These are phyloP conservation scores for Niebla homalea DNA, from an alignment of 495 filamentous ascomycete species.

Conservation along the genomic window DNA sequence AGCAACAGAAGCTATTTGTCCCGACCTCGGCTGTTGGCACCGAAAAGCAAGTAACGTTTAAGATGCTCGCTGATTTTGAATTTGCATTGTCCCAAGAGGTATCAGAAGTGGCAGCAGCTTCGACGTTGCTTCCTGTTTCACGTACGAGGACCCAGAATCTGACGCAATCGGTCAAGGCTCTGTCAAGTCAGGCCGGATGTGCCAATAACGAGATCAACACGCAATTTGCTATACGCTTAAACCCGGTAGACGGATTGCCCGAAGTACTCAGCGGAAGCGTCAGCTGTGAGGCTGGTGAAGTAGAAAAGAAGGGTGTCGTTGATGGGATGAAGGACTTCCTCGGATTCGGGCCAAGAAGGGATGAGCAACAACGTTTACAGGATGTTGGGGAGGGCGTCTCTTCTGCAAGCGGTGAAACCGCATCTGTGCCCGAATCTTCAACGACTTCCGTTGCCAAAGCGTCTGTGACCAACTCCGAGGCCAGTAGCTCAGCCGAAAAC, in stretches of 20 bases:
- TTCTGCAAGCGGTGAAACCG: conserved; percentile 26
- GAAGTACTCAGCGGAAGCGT: conserved; percentile 62
- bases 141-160: conserved; percentile 65
- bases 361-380: conserved; percentile 57
- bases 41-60: conserved; percentile 78
- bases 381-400: conserved; percentile 41
- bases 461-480: conserved; percentile 24
- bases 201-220: conserved; percentile 61
- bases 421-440: conserved; percentile 34
- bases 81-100: conserved; percentile 67
- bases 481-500: conserved; percentile 25
- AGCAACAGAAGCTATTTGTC: conserved; percentile 66
- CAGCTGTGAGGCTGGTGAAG: conserved; percentile 64
- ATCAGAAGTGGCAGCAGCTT: conserved; percentile 20
- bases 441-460: conserved; percentile 35
- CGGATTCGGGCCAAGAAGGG: conserved; percentile 81
- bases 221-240: conserved; percentile 62
- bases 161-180: conserved; percentile 60
- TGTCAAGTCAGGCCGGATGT: conserved; percentile 67
- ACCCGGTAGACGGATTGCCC: conserved; percentile 64
- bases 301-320: conserved; percentile 65
- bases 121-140: conserved; percentile 36
- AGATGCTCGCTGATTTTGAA: conserved; percentile 73
- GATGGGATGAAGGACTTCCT: conserved; percentile 93
- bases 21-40: conserved; percentile 61